A percentile compares a stretch with the other conserved stretches of the same genome.
Conservation (phyloP, 2,329 filamentous ascomycete species). For the Colletotrichum filicis region DNA sequence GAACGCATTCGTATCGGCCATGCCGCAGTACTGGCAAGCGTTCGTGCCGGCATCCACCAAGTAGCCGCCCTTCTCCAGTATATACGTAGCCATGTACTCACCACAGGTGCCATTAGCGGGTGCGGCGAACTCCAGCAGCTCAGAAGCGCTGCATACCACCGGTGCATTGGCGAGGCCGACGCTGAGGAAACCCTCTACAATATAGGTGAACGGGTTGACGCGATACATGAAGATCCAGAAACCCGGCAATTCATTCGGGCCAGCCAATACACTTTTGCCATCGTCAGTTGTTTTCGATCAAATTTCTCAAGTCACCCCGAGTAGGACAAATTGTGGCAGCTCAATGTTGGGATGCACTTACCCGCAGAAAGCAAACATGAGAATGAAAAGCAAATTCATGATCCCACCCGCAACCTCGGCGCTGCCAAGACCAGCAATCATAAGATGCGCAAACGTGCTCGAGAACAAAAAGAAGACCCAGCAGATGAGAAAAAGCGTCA, state of each 20-base stretch:
- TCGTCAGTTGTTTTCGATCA: not conserved
- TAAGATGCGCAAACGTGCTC: conserved; percentile 73
- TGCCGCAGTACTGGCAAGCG: conserved; percentile 56
- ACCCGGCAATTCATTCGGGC: conserved; percentile 65
- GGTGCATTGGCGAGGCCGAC: conserved; percentile 37
- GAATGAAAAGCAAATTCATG: conserved; percentile 47
- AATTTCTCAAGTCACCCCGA: too few species aligned
- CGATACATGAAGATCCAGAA: conserved; percentile 82
- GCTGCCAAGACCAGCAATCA: conserved; percentile 71
- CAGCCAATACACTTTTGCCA: conserved; percentile 64
- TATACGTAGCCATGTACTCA: conserved; percentile 59
- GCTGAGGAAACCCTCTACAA: conserved; percentile 69
- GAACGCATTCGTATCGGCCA: conserved; percentile 50
- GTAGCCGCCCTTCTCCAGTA: conserved; percentile 57
- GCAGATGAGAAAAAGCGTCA: conserved; percentile 71
- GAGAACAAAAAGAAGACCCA: conserved; percentile 73
- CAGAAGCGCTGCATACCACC: conserved; percentile 38
- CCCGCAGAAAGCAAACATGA: conserved; percentile 66
- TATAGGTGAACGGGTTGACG: conserved; percentile 75
- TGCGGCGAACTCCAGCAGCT: conserved; percentile 65
- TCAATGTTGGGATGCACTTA: not conserved
- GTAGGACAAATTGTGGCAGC: too few species aligned
- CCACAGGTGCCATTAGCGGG: conserved; percentile 58
- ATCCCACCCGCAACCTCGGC: conserved; percentile 71
- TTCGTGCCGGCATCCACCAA: conserved; percentile 55